Evolutionary conservation across 2,329 filamentous ascomycete genomes (phyloP).

Genomic region (Colletotrichum spaethianum): DNA sequence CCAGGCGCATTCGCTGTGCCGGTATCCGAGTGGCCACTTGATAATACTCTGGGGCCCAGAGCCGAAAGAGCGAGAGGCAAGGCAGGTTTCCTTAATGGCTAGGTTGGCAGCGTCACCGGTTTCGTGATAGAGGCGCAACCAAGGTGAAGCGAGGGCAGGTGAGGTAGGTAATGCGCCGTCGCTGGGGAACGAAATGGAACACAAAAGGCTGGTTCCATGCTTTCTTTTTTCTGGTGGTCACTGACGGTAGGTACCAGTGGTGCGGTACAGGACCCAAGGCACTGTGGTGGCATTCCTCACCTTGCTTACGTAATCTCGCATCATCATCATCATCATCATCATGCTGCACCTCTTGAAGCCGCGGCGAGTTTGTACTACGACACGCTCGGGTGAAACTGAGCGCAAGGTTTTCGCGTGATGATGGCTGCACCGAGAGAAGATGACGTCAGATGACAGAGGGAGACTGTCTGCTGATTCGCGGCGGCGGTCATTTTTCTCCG

Average conservation of each 20-base stretch:
- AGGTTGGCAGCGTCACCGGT: constrained; percentile 28
- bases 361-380: background rate
- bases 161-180: constrained; percentile 35
- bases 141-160: background rate
- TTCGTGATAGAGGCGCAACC: constrained; percentile 23
- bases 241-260: background rate
- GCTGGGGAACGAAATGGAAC: background rate
- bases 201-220: background rate
- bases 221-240: background rate
- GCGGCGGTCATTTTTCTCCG: background rate
- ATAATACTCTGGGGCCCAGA: background rate
- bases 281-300: background rate
- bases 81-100: constrained; percentile 27
- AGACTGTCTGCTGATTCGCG: background rate
- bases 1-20: background rate
- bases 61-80: background rate
- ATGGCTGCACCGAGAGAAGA: background rate
- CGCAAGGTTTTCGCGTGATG: background rate
- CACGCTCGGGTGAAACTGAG: background rate
- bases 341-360: background rate
- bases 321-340: background rate
- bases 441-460: constrained; percentile 15
- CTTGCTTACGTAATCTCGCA: constrained; percentile 8
- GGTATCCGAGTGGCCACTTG: constrained; percentile 5
- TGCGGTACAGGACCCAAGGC: background rate